Percentiles rank a stretch among this genome's conserved stretches.
Evolutionary conservation across 192 early-diverging fungal genomes (phyloP).

Genomic region (Coemansia biformis): DNA sequence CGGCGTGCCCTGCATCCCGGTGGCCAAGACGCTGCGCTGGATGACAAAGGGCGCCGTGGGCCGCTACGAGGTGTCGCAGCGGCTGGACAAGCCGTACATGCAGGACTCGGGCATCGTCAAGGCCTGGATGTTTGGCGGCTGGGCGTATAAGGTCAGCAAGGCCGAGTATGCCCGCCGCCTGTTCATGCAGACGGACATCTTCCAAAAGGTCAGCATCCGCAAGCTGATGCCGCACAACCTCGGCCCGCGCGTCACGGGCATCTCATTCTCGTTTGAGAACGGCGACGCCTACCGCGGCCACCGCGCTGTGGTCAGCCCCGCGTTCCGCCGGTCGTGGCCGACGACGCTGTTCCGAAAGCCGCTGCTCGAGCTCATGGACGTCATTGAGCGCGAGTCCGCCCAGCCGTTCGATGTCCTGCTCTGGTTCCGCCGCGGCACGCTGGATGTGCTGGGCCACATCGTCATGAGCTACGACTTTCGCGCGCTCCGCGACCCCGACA

Average conservation of each 20-base stretch:
- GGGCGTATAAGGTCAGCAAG: conserved; percentile 46
- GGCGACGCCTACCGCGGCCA: conserved; percentile 46
- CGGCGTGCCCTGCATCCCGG: conserved; percentile 43
- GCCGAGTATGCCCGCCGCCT: conserved; percentile 45
- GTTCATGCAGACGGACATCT: conserved; percentile 45
- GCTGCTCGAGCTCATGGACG: conserved; percentile 34
- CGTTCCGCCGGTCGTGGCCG: conserved; percentile 49
- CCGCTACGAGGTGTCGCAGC: conserved; percentile 40
- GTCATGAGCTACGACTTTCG: conserved; percentile 56
- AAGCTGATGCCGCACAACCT: conserved; percentile 42
- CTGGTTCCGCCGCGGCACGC: conserved; percentile 47
- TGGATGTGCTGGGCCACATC: conserved; percentile 56
- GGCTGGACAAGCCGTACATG: conserved; percentile 36
- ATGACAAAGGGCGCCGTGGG: conserved; percentile 33
- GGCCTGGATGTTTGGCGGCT: conserved; percentile 47
- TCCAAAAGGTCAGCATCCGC: conserved; percentile 43
- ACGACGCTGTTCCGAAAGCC: conserved; percentile 39
- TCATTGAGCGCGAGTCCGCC: conserved; percentile 34
- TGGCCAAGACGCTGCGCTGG: conserved; percentile 34
- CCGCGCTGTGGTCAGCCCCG: conserved; percentile 46
- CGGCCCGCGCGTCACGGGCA: conserved; percentile 41
- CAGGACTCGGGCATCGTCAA: conserved; percentile 34
- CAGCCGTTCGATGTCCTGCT: conserved; percentile 34
- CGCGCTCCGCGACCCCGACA: conserved; percentile 42
- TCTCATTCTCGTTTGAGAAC: conserved; percentile 46